Base-by-base conservation (phyloP, 2,329 filamentous ascomycete species). In the Zalaria obscura region DNA sequence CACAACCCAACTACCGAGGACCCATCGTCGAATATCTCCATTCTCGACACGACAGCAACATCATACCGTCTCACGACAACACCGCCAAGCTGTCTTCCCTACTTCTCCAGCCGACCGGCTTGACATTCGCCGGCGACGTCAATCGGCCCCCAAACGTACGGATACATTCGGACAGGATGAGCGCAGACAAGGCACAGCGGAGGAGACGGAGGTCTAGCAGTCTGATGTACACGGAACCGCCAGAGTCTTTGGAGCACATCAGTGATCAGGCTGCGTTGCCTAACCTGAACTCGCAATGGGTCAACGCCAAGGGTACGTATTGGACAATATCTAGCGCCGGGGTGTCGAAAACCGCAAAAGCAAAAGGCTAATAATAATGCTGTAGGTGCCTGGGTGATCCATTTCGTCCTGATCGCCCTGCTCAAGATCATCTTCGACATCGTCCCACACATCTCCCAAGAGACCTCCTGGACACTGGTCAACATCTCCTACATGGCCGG, bases 401-500 rank as follows among this genome's bases (percentile, higher is more conserved):
- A 98, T 66, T 76, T 94, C 52, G 85, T 98, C 56, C 70, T 95
- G 56, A 98, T 98, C 60, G 69, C 82, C 45, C 77, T 78, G 56
- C 77, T 94, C 60, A 98, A 98, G 69, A 89, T 98, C 58, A 76
- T 98, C 56, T 98, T 89, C 71, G 87, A 95, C 64, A 89, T 94
- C 57, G 83, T 98, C 47, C 91, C 91, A 11, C 87, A 88, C 51
- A 83, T 96, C 53, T 93, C 89, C 29, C 91, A 96, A 66, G 91
- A 98, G 67, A 93, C 87, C 34, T 96, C 89, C 47, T 98, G 91
- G 91, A 98, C 91, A 7, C 71, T 98, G 52, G 94, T 88, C 63
- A 98, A 98, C 66, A 93, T 96, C 63, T 87, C 87, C 40, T 98
- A 98, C 73, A 96, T 96, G 88, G 83, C 91, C 57, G 88, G 87